These are phyloP conservation scores for Ensete ventricosum DNA, from an alignment of 176 grass and related monocot species.

Conservation along the genomic window DNA sequence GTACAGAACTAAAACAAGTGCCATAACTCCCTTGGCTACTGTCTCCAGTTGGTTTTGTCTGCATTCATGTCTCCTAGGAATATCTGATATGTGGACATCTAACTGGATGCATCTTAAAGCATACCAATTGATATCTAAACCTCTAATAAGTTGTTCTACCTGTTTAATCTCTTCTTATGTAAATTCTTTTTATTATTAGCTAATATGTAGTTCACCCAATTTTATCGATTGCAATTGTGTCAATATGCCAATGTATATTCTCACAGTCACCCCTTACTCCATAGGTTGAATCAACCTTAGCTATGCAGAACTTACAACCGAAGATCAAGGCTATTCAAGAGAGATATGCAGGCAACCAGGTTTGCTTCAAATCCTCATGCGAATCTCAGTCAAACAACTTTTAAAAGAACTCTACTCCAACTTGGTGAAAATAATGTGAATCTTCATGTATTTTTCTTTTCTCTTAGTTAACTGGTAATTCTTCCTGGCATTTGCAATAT, in stretches of 20 bases:
- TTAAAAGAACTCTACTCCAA: background rate
- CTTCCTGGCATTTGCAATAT: no score
- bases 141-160: background rate
- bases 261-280: slow-evolving; percentile 1
- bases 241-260: background rate
- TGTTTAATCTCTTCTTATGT: background rate
- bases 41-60: no score
- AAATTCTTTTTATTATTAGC: no score
- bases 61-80: no score
- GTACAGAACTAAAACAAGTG: no score
- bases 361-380: slow-evolving; percentile 20
- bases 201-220: background rate
- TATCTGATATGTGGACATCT: no score
- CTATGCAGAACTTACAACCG: slow-evolving; percentile 87
- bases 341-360: slow-evolving; percentile 88
- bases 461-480: no score
- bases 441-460: no score
- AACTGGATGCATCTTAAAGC: no score
- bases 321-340: slow-evolving; percentile 89
- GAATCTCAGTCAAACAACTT: background rate
- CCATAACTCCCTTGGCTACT: no score
- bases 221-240: background rate
- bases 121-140: no score
- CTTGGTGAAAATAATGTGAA: no score
- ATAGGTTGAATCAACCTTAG: slow-evolving; percentile 76